Evolutionary conservation across 768 basidiomycete species (phyloP).

Genomic region (Austroboletus festivus): DNA sequence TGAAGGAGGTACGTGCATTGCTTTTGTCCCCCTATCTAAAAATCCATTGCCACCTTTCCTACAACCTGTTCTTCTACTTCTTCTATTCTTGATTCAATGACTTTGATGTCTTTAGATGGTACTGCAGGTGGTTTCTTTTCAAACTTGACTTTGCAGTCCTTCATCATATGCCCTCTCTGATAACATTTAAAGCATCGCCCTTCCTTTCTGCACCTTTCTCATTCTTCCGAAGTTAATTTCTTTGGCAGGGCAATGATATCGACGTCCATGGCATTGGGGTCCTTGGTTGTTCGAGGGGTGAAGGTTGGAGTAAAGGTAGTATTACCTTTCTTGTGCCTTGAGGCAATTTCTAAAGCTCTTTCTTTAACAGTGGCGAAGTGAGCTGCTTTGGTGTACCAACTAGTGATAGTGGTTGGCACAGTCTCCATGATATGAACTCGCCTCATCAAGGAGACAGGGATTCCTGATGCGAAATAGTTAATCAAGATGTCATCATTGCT

Average conservation of each 20-base stretch:
- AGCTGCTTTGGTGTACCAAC: neutral
- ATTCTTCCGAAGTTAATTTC: too few relatives aligned
- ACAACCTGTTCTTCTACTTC: too few relatives aligned
- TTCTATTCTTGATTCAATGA: too few relatives aligned
- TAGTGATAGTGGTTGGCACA: neutral
- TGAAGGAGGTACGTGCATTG: neutral
- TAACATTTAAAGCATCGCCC: too few relatives aligned
- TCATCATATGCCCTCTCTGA: neutral
- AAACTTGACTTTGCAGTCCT: neutral
- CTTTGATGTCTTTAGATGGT: neutral
- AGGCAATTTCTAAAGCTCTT: too few relatives aligned
- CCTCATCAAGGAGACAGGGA: neutral
- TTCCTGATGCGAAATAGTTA: neutral
- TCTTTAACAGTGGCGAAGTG: too few relatives aligned
- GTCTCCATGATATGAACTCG: neutral
- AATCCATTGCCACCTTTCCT: too few relatives aligned
- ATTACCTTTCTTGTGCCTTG: too few relatives aligned
- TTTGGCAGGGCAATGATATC: too few relatives aligned
- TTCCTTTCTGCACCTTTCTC: too few relatives aligned
- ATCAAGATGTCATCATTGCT: neutral
- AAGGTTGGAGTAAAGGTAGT: neutral
- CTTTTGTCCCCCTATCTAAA: neutral
- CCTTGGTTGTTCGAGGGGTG: too few relatives aligned
- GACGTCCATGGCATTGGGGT: too few relatives aligned
- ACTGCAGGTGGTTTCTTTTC: neutral